phyloP scores from a whole-genome alignment of 2,329 filamentous ascomycete genomes.

The Nigrospora oryzae region DNA sequence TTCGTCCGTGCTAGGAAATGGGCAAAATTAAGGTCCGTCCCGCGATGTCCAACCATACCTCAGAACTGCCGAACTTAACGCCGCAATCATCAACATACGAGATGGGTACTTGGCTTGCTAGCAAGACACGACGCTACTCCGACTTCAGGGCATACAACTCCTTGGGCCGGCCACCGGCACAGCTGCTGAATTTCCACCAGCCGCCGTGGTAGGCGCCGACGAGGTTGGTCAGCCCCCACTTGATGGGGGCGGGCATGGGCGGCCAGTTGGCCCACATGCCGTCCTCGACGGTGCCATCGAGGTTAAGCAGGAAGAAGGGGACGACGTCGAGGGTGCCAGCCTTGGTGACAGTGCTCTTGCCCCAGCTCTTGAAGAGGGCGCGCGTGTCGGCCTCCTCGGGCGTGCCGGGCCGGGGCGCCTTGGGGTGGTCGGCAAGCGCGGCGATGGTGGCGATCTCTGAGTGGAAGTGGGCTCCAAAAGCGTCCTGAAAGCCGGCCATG shows the following conservation, averaged over 20 bases:
- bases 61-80: neutral
- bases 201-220: conserved; percentile 45
- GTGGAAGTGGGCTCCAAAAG: conserved; percentile 48
- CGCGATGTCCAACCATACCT: no score
- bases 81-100: no score
- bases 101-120: neutral
- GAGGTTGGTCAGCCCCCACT: conserved; percentile 52
- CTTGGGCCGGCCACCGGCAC: conserved; percentile 41
- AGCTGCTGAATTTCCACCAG: conserved; percentile 60
- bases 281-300: conserved; percentile 50
- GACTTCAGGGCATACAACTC: conserved; percentile 40
- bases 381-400: conserved; percentile 35
- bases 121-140: neutral
- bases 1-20: neutral
- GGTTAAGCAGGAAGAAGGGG: conserved; percentile 56
- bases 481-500: conserved; percentile 39
- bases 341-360: conserved; percentile 55
- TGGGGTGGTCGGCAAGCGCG: conserved; percentile 37
- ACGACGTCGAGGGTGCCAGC: conserved; percentile 51
- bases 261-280: conserved; percentile 56
- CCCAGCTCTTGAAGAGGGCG: conserved; percentile 49
- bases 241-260: conserved; percentile 51
- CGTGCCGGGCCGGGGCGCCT: conserved; percentile 37
- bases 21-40: neutral
- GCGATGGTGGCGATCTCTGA: conserved; percentile 45